Base-by-base conservation (phyloP, 345 rosid genomes). In the Syzygium jambos region DNA sequence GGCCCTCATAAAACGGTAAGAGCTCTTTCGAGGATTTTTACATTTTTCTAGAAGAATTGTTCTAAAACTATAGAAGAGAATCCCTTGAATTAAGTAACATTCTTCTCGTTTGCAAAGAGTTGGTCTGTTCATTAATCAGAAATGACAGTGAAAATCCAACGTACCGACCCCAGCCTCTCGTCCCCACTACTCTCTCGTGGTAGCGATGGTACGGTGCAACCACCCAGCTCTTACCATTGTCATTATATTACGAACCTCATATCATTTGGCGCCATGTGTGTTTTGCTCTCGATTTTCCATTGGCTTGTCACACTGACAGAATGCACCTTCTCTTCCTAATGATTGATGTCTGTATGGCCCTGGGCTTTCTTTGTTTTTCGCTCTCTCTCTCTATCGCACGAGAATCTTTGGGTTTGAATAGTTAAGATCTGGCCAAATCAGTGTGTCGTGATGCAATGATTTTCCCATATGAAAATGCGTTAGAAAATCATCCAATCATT, bases 171-270 rank as follows among this genome's bases (percentile, higher is more conserved):
- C 29, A 3, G 34, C 73, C 73, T 43, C 46, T 43, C 46, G 46
- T 6, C 46, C 46, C 46, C 46, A 43, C 46, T 43, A 43, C 46
- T 43, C 5, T 43, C 46, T 43, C 2, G 6, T 13, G 9, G 9
- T 61, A 61, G 19, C 19, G 6, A 61, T 61, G 6, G 13, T 13
- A 17, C n/a, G 19, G 13, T 61, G 34, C 3, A 13, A 61, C 14
- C n/a, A 61, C 7, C n/a, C 0, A 0, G 5, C 73, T 12, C 13
- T 27, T n/a, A 59, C 30, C 27, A 27, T 27, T 25, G 16, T 59
- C 0, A 11, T 6, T 3, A 6, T 13, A 1, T 6, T 61, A 61
- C 2, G n/a, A 6, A 11, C 5, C 5, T 61, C 34, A n/a, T n/a
- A 9, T 1, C n/a, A 61, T 3, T 13, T n/a, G 73, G 15, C 9